Evolutionary conservation across 257 asterid species (phyloP).

Genomic region (Striga asiatica): DNA sequence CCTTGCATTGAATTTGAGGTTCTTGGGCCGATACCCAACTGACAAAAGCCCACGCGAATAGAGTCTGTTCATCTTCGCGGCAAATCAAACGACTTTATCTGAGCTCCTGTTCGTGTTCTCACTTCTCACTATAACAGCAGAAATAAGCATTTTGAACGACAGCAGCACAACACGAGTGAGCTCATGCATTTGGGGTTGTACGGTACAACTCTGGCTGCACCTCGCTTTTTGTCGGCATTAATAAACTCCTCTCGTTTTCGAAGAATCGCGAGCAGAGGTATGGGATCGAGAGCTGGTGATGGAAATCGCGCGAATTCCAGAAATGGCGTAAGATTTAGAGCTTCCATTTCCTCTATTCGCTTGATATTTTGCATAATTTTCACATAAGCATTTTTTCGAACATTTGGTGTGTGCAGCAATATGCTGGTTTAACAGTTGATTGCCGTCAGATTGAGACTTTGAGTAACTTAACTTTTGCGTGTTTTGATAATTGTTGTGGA

Average conservation of each 20-base stretch:
- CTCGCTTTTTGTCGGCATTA: slow-evolving; percentile 4
- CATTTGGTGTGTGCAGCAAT: slow-evolving; percentile 8
- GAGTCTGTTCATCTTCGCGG: no score
- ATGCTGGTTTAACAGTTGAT: not conserved
- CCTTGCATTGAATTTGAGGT: no score
- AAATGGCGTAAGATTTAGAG: slow-evolving; percentile 11
- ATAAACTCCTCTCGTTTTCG: not conserved
- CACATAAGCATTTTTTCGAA: slow-evolving; percentile 10
- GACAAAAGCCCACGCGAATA: no score
- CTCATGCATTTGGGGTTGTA: slow-evolving; percentile 20
- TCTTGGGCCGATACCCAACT: no score
- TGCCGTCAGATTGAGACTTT: no score
- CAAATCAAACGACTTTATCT: no score
- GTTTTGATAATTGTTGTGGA: no score
- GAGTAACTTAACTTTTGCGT: no score
- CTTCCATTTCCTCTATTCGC: not conserved
- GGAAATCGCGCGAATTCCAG: not conserved
- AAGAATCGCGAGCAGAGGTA: slow-evolving; percentile 11
- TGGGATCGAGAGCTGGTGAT: slow-evolving; percentile 8
- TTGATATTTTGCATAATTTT: not conserved
- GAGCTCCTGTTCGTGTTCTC: not conserved
- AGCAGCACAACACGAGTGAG: no score
- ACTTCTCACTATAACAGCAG: not conserved
- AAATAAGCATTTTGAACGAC: no score
- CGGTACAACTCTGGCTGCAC: slow-evolving; percentile 19